phyloP scores from a whole-genome alignment of 2,329 filamentous ascomycete species.

The Trichoderma arundinaceum region DNA sequence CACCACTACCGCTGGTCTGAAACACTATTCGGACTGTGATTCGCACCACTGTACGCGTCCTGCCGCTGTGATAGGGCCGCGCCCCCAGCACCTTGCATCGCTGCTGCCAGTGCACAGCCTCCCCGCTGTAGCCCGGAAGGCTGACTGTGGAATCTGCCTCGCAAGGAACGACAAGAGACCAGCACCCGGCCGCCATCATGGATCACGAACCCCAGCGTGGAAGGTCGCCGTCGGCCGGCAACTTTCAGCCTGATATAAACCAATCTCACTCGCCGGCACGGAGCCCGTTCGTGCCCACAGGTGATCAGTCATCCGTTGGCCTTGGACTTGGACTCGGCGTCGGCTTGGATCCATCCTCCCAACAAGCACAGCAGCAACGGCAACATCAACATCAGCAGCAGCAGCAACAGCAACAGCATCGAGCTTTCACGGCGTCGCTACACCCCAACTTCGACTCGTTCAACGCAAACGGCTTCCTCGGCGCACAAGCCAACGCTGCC shows the following conservation, averaged over 20 bases:
- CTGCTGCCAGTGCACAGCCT: conserved; percentile 38
- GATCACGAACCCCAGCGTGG: conserved; percentile 54
- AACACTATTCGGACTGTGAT: conserved; percentile 29
- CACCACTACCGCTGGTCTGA: conserved; percentile 25
- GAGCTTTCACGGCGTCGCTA: conserved; percentile 40
- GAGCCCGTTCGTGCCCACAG: conserved; percentile 57
- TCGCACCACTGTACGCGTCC: conserved; percentile 32
- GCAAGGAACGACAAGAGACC: conserved; percentile 34
- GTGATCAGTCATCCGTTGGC: conserved; percentile 38
- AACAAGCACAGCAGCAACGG: conserved; percentile 48
- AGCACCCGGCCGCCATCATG: conserved; percentile 43
- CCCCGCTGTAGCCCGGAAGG: conserved; percentile 51
- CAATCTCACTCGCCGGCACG: conserved; percentile 69
- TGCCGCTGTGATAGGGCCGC: conserved; percentile 32
- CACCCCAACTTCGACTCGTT: conserved; percentile 52
- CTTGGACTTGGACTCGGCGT: conserved; percentile 63
- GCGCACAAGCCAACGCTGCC: conserved; percentile 50
- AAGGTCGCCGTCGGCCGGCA: conserved; percentile 66
- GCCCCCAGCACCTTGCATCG: conserved; percentile 36
- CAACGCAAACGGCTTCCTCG: conserved; percentile 56
- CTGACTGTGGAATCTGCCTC: conserved; percentile 55
- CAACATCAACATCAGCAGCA: conserved; percentile 43
- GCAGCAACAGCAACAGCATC: conserved; percentile 44
- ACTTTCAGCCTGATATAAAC: conserved; percentile 68
- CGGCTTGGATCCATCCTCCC: conserved; percentile 41